Conservation (phyloP, 345 rosid genomes). For the Moringa oleifera region DNA sequence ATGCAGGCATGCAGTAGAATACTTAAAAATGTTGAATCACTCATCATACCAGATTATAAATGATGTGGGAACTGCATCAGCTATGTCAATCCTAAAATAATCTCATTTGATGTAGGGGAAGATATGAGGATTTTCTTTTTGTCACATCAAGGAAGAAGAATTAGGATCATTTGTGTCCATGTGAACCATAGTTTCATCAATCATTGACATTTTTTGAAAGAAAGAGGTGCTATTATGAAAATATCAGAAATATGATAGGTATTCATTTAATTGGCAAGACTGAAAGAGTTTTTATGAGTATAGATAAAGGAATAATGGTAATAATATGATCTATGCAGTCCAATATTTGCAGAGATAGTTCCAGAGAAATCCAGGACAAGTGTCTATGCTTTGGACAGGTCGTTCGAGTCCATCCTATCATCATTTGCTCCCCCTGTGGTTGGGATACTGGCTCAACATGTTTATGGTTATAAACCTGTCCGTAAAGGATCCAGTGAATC, state of each 20-base stretch:
- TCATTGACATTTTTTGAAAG: too few species aligned
- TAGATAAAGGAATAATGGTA: too few species aligned
- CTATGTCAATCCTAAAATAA: too few species aligned
- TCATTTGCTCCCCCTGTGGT: slow-evolving; percentile 88
- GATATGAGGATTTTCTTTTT: too few species aligned
- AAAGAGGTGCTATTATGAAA: not conserved
- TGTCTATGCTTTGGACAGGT: slow-evolving; percentile 73
- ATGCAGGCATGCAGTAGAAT: not conserved
- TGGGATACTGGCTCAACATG: slow-evolving; percentile 76
- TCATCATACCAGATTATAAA: too few species aligned
- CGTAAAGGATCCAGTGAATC: slow-evolving; percentile 40
- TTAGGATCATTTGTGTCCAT: too few species aligned
- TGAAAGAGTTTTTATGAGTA: too few species aligned
- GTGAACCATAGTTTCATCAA: too few species aligned
- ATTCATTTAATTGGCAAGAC: not conserved
- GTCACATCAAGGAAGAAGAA: too few species aligned
- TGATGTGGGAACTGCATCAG: too few species aligned
- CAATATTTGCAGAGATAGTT: slow-evolving; percentile 90
- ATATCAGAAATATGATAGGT: not conserved
- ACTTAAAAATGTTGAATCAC: too few species aligned
- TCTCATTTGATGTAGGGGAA: too few species aligned
- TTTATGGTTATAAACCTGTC: slow-evolving; percentile 68
- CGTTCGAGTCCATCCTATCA: slow-evolving; percentile 72
- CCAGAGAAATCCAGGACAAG: slow-evolving; percentile 79
- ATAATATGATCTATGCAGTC: slow-evolving; percentile 39